Percentiles rank a stretch among this genome's conserved stretches.
Evolutionary conservation across 306 rosid genomes (phyloP).

Genomic region (Glycine soja): DNA sequence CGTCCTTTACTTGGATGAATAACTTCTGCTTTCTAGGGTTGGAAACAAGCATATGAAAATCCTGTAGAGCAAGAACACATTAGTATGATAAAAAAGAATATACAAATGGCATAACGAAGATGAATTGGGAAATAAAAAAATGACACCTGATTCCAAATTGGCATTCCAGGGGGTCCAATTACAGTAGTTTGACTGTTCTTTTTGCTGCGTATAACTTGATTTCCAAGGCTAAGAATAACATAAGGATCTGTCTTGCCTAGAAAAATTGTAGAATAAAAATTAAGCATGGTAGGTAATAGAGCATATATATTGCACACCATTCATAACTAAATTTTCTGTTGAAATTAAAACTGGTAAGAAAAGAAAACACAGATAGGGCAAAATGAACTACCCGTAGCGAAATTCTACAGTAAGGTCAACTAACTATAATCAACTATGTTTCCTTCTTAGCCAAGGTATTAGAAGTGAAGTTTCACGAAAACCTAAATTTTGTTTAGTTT

Average conservation of each 20-base stretch:
- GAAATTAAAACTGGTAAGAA: background rate
- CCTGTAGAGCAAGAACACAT: conserved; percentile 64
- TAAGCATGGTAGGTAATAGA: conserved; percentile 2
- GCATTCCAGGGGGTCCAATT: conserved; percentile 95
- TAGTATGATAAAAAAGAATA: conserved; percentile 18
- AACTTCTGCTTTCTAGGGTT: conserved; percentile 88
- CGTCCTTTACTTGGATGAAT: conserved; percentile 86
- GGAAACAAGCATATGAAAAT: conserved; percentile 90
- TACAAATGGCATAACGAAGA: conserved; percentile 21
- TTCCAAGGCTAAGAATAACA: conserved; percentile 81
- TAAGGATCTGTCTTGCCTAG: conserved; percentile 97
- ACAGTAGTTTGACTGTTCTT: conserved; percentile 98
- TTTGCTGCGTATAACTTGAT: conserved; percentile 90
- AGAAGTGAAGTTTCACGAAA: background rate
- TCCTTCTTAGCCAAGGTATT: background rate
- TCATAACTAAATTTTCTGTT: background rate
- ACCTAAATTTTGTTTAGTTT: background rate
- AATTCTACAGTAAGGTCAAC: background rate
- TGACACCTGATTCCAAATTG: conserved; percentile 98
- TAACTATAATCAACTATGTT: conserved; percentile 9
- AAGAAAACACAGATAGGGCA: background rate
- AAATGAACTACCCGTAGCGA: background rate
- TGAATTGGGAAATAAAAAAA: conserved; percentile 36
- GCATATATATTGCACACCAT: conserved; percentile 17
- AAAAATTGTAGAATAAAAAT: conserved; percentile 22